Evolutionary conservation across 164 flowering plant species (phyloP), one percentile per base, ranked within the genome.

Genomic region (Umbellularia californica): DNA sequence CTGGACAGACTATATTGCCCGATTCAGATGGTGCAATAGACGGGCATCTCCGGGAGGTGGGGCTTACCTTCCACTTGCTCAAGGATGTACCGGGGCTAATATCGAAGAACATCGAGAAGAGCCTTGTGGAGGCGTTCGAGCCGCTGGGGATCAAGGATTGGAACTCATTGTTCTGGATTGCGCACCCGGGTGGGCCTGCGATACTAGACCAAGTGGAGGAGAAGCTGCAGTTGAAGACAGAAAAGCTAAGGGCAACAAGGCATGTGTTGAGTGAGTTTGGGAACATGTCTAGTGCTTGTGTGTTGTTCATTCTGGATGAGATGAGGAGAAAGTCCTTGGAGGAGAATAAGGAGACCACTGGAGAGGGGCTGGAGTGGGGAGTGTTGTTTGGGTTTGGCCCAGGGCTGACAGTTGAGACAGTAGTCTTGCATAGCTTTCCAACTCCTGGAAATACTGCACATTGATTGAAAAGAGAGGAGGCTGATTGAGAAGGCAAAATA

Each of bases 311-410:
- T 15, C 3, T 76, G 65, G 78, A 76, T 19, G 74, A 71, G 74
- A 71, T 76, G 74, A 70, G 78, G 66, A 76, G 27, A 50, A 70
- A 67, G 64, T 70, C 74, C 2, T 10, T 14, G 47, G 78, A 70
- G 74, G 74, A 76, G 17, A 70, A 70, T 27, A 41, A n/a, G 70
- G 25, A 20, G 14, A 76, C 78, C 23, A 76, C 78, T 3, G 78
- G 78, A 6, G 78, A 76, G 19, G 78, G 78, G 24, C 25, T 76
- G 24, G 70, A 76, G 5, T 76, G 78, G 78, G 78, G 78, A 0
- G 78, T 76, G 52, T 33, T 76, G 19, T 70, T 76, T 33, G 74
- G 74, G n/a, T 76, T 76, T 58, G 78, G 78, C 27, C 78, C 78
- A 0, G 78, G 78, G 2, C 69, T 76, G 69, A 76, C 78, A 3